Conservation (phyloP, 495 filamentous ascomycete genomes). For the Letharia lupina region DNA sequence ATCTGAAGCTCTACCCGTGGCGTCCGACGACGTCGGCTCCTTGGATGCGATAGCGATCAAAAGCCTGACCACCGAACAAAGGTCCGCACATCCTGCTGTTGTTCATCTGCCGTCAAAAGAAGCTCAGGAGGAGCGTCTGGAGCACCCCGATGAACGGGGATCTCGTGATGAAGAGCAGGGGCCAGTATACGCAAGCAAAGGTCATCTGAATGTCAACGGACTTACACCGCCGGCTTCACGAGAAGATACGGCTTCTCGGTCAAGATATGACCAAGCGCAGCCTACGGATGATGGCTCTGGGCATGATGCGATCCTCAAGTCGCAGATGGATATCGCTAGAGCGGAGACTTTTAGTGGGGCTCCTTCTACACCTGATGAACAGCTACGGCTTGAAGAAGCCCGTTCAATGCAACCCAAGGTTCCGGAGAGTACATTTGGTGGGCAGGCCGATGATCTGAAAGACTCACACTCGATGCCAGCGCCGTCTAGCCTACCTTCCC, state of each 20-base stretch:
- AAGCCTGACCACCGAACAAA: not conserved
- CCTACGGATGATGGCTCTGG: not conserved
- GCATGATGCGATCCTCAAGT: conserved; percentile 6
- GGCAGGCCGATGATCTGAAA: not conserved
- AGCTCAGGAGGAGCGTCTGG: conserved; percentile 28
- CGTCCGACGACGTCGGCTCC: conserved; percentile 12
- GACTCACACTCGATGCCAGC: conserved; percentile 2
- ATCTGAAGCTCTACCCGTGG: not conserved
- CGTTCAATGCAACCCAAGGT: conserved; percentile 31
- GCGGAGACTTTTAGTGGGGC: conserved; percentile 21
- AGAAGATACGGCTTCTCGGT: not conserved
- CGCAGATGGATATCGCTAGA: conserved; percentile 15
- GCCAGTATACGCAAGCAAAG: not conserved
- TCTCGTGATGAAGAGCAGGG: conserved; percentile 6
- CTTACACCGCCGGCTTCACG: not conserved
- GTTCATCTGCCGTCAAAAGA: conserved; percentile 32
- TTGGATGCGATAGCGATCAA: not conserved
- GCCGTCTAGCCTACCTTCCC: conserved; percentile 6
- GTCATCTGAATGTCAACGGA: not conserved
- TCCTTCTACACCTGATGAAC: conserved; percentile 43
- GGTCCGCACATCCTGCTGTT: not conserved
- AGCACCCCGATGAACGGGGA: conserved; percentile 27
- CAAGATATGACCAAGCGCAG: not conserved
- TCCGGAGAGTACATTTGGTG: not conserved
- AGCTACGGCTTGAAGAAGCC: conserved; percentile 43